phyloP scores from a whole-genome alignment of 768 basidiomycete genomes.

The Cystofilobasidium capitatum region DNA sequence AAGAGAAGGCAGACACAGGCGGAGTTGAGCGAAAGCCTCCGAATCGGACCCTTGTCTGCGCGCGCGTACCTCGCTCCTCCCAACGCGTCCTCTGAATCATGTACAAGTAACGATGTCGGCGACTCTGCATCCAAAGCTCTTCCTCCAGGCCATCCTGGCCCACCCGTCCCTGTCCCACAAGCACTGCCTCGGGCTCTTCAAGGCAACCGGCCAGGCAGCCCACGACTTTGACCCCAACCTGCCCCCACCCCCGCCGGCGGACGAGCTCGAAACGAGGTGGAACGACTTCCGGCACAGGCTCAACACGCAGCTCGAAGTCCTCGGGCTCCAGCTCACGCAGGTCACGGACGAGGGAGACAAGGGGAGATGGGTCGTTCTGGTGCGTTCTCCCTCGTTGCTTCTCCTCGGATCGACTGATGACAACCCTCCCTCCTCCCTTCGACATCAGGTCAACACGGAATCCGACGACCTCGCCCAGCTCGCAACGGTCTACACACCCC shows the following conservation, averaged over 20 bases:
- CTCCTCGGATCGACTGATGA: background rate
- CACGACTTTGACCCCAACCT: background rate
- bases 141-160: slow-evolving; percentile 18
- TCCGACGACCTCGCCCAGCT: slow-evolving; percentile 73
- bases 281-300: background rate
- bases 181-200: slow-evolving; percentile 11
- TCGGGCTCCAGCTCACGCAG: background rate
- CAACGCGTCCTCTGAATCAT: background rate
- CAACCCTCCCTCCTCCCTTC: background rate
- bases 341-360: slow-evolving; percentile 2
- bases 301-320: background rate
- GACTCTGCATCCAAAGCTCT: slow-evolving; percentile 1
- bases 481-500: slow-evolving; percentile 69
- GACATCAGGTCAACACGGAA: slow-evolving; percentile 62
- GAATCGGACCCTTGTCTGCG: background rate
- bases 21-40: too few species aligned
- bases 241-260: background rate
- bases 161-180: slow-evolving; percentile 14
- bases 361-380: slow-evolving; percentile 1
- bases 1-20: background rate
- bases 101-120: background rate
- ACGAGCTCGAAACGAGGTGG: background rate
- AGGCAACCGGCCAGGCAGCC: background rate
- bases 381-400: background rate
- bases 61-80: background rate